A percentile compares a stretch with the other conserved stretches of the same genome.
phyloP scores from a whole-genome alignment of 148 eudicot genomes.

The Nepenthes gracilis region DNA sequence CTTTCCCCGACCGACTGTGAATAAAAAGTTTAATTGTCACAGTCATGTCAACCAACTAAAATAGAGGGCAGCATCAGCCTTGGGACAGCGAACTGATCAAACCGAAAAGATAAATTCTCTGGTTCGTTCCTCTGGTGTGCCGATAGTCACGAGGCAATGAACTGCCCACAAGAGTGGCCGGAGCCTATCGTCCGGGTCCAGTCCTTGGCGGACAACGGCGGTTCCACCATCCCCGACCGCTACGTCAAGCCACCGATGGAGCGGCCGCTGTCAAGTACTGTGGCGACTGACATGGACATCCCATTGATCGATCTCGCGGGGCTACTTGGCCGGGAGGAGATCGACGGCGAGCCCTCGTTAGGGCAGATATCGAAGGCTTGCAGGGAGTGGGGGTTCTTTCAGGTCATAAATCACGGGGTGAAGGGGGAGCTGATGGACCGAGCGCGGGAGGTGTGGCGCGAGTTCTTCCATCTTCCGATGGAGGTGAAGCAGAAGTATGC shows the following conservation, averaged over 20 bases:
- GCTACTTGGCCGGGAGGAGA: constrained; percentile 11
- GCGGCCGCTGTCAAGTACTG: constrained; percentile 22
- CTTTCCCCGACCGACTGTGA: too few species aligned
- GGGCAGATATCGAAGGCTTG: constrained; percentile 36
- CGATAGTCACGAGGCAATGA: constrained; percentile 11
- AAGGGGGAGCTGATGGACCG: constrained; percentile 48
- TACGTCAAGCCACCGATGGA: constrained; percentile 49
- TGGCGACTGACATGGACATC: constrained; percentile 19
- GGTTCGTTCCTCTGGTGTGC: too few species aligned
- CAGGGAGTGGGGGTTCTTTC: constrained; percentile 79
- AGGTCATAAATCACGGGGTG: constrained; percentile 70
- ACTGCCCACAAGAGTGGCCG: constrained; percentile 50
- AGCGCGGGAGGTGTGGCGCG: constrained; percentile 55
- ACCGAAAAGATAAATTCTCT: too few species aligned
- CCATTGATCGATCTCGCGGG: constrained; percentile 60
- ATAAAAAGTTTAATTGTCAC: too few species aligned
- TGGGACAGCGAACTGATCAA: too few species aligned
- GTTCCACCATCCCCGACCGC: constrained; percentile 31
- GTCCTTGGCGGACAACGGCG: constrained; percentile 50
- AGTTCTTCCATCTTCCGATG: constrained; percentile 81
- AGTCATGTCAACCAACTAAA: too few species aligned
- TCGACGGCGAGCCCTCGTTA: neutral
- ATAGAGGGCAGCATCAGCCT: too few species aligned
- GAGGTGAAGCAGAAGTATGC: constrained; percentile 61
- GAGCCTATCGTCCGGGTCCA: constrained; percentile 86